A percentile compares a stretch with the other conserved stretches of the same genome.
Conservation (phyloP, 2,329 filamentous ascomycete genomes). For the Fusarium chuoi region DNA sequence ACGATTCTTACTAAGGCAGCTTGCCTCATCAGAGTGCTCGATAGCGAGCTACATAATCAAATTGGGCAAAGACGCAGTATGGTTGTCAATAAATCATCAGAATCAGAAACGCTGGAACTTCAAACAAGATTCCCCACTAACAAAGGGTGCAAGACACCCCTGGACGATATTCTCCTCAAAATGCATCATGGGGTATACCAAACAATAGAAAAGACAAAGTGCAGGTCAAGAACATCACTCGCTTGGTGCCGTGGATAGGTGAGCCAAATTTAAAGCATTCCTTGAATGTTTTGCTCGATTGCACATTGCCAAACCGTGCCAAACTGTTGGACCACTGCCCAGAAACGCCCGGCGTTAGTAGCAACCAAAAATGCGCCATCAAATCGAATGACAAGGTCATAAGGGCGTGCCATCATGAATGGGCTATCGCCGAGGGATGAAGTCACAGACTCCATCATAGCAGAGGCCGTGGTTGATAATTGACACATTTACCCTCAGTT, state of each 20-base stretch:
- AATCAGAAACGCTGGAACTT: slow-evolving; percentile 32
- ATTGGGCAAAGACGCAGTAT: slow-evolving; percentile 13
- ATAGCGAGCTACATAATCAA: slow-evolving; percentile 1
- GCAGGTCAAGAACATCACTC: slow-evolving; percentile 14
- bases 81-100: slow-evolving; percentile 16
- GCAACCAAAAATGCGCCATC: slow-evolving; percentile 22
- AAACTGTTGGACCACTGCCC: slow-evolving; percentile 7
- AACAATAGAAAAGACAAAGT: slow-evolving; percentile 28
- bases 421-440: slow-evolving; percentile 33
- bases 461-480: neutral
- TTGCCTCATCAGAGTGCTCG: neutral
- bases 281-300: slow-evolving; percentile 13
- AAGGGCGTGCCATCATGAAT: slow-evolving; percentile 50
- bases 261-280: neutral
- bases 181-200: slow-evolving; percentile 42
- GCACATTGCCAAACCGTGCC: slow-evolving; percentile 13
- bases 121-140: slow-evolving; percentile 9
- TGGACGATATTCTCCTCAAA: slow-evolving; percentile 33
- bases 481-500: neutral
- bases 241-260: slow-evolving; percentile 14
- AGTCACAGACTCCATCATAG: slow-evolving; percentile 21
- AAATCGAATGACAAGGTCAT: slow-evolving; percentile 42
- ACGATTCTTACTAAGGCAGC: neutral
- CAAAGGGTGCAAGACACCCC: slow-evolving; percentile 15
- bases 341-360: slow-evolving; percentile 30